Conservation (phyloP, 2,329 filamentous ascomycete species). For the Lithohypha guttulata region DNA sequence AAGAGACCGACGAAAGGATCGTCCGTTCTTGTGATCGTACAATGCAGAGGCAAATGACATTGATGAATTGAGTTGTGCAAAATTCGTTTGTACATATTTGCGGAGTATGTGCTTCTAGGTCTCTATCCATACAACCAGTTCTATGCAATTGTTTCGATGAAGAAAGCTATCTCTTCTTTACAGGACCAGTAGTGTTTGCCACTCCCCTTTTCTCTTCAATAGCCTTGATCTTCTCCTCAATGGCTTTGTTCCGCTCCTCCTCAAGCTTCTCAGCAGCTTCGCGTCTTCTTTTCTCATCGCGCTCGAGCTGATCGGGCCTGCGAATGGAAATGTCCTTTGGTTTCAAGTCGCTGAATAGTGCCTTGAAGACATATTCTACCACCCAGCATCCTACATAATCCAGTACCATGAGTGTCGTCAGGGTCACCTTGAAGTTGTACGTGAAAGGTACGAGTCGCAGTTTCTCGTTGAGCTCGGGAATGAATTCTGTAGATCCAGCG, state of each 20-base stretch:
- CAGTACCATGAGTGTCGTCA: conserved; percentile 73
- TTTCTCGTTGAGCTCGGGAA: conserved; percentile 88
- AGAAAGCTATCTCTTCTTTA: conserved; percentile 2
- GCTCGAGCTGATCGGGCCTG: conserved; percentile 71
- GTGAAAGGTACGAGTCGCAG: conserved; percentile 87
- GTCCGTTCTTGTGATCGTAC: no score
- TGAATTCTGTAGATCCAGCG: conserved; percentile 84
- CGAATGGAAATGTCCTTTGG: conserved; percentile 88
- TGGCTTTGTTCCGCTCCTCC: conserved; percentile 20
- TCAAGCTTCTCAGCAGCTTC: conserved; percentile 38
- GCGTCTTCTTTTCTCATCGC: conserved; percentile 60
- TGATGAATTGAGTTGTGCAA: no score
- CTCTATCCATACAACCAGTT: no score
- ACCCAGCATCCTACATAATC: conserved; percentile 81
- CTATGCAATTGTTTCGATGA: no score
- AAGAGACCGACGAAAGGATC: no score
- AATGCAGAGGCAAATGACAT: no score
- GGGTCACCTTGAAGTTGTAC: conserved; percentile 74
- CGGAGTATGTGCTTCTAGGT: no score
- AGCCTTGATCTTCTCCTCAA: conserved; percentile 22
- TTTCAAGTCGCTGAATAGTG: conserved; percentile 75
- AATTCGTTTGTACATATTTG: no score
- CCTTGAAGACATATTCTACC: conserved; percentile 79
- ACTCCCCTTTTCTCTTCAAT: conserved; percentile 21
- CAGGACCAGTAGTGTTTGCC: conserved; percentile 10